These are phyloP conservation scores for Tetrahymena malaccensis DNA, from an alignment of 73 alveolate genomes.

Conservation along the genomic window DNA sequence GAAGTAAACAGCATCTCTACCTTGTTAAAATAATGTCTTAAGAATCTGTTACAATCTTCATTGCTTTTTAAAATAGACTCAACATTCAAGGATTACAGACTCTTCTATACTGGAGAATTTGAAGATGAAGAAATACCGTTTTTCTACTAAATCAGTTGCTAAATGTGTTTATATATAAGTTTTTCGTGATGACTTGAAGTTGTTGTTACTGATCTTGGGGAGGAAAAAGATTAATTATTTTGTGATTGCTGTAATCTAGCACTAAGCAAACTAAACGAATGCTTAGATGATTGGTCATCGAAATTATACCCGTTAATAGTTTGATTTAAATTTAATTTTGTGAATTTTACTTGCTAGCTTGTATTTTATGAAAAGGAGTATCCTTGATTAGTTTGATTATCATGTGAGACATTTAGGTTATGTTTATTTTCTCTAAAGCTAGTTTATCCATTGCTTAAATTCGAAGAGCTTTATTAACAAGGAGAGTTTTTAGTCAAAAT, in stretches of 20 bases:
- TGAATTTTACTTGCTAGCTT: background rate
- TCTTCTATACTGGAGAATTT: background rate
- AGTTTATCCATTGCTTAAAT: background rate
- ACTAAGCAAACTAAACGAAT: background rate
- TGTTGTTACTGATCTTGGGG: background rate
- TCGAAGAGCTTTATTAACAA: background rate
- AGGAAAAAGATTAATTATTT: background rate
- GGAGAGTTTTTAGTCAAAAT: background rate
- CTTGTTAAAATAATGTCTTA: background rate
- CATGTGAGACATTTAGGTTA: background rate
- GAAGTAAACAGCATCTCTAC: background rate
- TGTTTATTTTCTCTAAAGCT: background rate
- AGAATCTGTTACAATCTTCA: background rate
- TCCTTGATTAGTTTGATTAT: background rate
- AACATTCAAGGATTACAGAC: background rate
- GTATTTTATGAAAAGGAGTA: background rate
- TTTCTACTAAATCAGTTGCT: background rate
- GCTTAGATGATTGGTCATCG: background rate
- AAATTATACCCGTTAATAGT: background rate
- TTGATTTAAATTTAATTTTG: background rate
- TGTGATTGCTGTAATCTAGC: background rate
- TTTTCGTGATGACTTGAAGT: background rate
- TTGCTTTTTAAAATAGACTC: background rate
- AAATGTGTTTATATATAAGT: background rate
- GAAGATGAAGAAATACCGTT: background rate